Base-by-base conservation (phyloP, 768 basidiomycete species). In the Gloeostereum incarnatum region DNA sequence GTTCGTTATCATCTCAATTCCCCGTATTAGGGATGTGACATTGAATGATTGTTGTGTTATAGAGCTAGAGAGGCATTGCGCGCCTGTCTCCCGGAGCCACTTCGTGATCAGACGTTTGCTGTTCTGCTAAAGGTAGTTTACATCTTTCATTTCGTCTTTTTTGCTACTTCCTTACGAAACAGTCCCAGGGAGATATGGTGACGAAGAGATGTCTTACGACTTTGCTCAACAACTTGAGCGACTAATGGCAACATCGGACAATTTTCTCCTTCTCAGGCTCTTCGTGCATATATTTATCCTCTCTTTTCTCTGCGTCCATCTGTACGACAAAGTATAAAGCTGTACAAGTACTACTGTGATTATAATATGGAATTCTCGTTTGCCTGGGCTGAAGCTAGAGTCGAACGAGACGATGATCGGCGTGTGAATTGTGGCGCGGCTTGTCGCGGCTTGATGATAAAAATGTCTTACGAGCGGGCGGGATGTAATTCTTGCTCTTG, bases 51-150 rank as follows among this genome's bases (percentile, higher is more conserved):
- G 44, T 36, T 38, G 35, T 39, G 33, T 31, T 42, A 6, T 47
- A 94, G 94, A 55, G 96, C 96, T 14, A 75, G 96, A 39, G 96
- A 99, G 59, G 96, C 96, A 6, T 63, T 99, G 40, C 75, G 93
- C 27, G 92, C 92, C 0, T 98, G 96, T 56, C 69, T 99, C 4
- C 96, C 96, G 2, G 94, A 97, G 55, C 91, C 93, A 0, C 71
- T 99, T 9, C 76, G 91, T 34, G 92, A 99, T 61, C 78, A 87
- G 46, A 98, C 94, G 0, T 99, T 99, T 55, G 78, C 76, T 39
- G 76, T 79, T 10, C 68, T 98, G 43, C 75, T 99, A 51, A 97
- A 98, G 75, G 87, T 85, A 49, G 14, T 66, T 52, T 6, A 19
- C 26, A 31, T 6, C 25, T 7, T n/a, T 20, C 3, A n/a, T 38